Evolutionary conservation across 768 basidiomycete species (phyloP).

Genomic region (Fomitopsis pulvina): DNA sequence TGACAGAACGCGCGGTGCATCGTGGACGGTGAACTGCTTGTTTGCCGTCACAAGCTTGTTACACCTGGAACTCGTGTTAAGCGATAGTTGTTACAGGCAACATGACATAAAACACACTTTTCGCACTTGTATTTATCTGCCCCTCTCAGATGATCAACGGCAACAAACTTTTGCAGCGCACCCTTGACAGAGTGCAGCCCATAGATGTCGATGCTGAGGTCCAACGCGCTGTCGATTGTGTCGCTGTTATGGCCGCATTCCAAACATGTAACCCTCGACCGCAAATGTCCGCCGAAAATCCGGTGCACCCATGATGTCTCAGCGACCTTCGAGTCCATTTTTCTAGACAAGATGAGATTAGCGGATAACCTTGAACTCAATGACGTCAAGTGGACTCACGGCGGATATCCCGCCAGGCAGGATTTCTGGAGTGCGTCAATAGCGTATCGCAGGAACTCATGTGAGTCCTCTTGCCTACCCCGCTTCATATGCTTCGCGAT

Average conservation of each 20-base stretch:
- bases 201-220: slow-evolving; percentile 87
- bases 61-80: slow-evolving; percentile 48
- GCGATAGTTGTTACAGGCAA: background rate
- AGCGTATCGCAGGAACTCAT: slow-evolving; percentile 93
- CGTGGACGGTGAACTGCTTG: slow-evolving; percentile 84
- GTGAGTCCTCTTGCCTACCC: slow-evolving; percentile 96
- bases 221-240: slow-evolving; percentile 92
- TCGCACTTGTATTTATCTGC: slow-evolving; percentile 98
- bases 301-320: slow-evolving; percentile 94
- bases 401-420: slow-evolving; percentile 63
- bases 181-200: slow-evolving; percentile 55
- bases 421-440: slow-evolving; percentile 88
- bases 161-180: slow-evolving; percentile 75
- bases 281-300: slow-evolving; percentile 87
- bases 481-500: slow-evolving; percentile 88
- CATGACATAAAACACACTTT: slow-evolving; percentile 54
- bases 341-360: slow-evolving; percentile 33
- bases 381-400: slow-evolving; percentile 39
- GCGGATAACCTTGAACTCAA: background rate
- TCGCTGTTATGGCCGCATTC: slow-evolving; percentile 85
- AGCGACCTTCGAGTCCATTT: slow-evolving; percentile 60
- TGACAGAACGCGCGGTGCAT: slow-evolving; percentile 83
- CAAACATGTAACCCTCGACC: slow-evolving; percentile 84
- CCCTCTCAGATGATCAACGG: slow-evolving; percentile 77
- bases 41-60: slow-evolving; percentile 86